These are phyloP conservation scores for Solanum bukasovii DNA, from an alignment of 257 asterid species.

Conservation along the genomic window DNA sequence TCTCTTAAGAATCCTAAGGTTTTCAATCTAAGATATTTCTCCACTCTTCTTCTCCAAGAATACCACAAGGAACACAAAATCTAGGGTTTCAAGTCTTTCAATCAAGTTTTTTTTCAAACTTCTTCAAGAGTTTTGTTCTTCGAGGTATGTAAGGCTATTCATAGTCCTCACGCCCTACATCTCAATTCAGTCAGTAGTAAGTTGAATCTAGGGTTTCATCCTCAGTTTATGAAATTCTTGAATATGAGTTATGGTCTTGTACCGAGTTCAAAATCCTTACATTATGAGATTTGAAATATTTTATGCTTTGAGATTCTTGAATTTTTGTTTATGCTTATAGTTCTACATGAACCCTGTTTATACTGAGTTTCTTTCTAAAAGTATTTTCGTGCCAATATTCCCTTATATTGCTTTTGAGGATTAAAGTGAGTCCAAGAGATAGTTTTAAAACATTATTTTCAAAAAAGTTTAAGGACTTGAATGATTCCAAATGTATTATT, in stretches of 20 bases:
- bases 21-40: not conserved
- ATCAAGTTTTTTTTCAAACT: too few species aligned
- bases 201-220: not conserved
- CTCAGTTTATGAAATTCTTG: too few species aligned
- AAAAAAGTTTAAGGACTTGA: not conserved
- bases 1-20: not conserved
- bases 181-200: too few species aligned
- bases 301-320: not conserved
- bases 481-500: not conserved
- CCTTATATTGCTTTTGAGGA: not conserved
- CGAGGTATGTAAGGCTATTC: not conserved
- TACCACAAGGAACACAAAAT: not conserved
- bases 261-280: not conserved
- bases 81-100: not conserved
- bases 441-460: too few species aligned
- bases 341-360: not conserved
- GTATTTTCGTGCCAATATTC: not conserved
- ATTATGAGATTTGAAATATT: not conserved
- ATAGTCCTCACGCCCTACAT: not conserved
- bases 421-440: not conserved
- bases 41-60: not conserved
- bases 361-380: not conserved
- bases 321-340: not conserved
- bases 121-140: not conserved
- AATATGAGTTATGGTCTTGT: not conserved